phyloP scores from a whole-genome alignment of 1,284 basidiomycete genomes.

The Cutaneotrichosporon arboriforme region DNA sequence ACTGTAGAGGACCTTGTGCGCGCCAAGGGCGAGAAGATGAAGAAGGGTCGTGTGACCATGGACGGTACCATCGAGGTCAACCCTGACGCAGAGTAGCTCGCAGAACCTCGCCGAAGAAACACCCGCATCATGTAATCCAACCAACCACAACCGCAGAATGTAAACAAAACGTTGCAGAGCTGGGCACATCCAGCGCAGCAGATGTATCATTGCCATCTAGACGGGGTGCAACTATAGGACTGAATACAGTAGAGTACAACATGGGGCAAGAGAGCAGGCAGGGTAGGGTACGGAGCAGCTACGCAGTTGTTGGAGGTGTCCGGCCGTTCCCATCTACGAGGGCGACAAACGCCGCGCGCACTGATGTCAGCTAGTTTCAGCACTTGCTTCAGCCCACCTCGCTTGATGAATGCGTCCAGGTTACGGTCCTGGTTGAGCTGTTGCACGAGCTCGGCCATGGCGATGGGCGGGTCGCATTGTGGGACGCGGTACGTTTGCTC shows the following conservation, averaged over 20 bases:
- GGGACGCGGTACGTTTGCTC: conserved; percentile 55
- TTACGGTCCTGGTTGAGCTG: conserved; percentile 43
- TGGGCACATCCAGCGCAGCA: too few relatives aligned
- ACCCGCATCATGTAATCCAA: background rate
- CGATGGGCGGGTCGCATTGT: conserved; percentile 39
- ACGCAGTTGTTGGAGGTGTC: background rate
- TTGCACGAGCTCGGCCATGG: conserved; percentile 32
- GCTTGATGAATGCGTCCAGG: conserved; percentile 42
- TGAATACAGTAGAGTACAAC: conserved; percentile 4
- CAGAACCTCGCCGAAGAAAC: too few relatives aligned
- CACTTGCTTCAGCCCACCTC: conserved; percentile 25
- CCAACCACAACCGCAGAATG: background rate
- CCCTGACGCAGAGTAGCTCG: too few relatives aligned
- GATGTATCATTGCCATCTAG: too few relatives aligned
- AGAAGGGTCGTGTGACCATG: conserved; percentile 54
- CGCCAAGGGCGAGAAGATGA: conserved; percentile 69
- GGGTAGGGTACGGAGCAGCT: background rate
- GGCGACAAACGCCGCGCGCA: conserved; percentile 2
- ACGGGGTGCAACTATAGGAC: background rate
- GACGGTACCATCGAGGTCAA: conserved; percentile 49
- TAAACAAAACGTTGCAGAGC: background rate
- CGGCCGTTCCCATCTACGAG: background rate
- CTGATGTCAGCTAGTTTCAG: conserved; percentile 1
- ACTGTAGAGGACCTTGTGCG: conserved; percentile 76
- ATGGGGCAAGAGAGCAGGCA: background rate